Evolutionary conservation across 2,329 filamentous ascomycete genomes (phyloP), one percentile per base, ranked within the genome.

Genomic region (Arthroderma uncinatum): DNA sequence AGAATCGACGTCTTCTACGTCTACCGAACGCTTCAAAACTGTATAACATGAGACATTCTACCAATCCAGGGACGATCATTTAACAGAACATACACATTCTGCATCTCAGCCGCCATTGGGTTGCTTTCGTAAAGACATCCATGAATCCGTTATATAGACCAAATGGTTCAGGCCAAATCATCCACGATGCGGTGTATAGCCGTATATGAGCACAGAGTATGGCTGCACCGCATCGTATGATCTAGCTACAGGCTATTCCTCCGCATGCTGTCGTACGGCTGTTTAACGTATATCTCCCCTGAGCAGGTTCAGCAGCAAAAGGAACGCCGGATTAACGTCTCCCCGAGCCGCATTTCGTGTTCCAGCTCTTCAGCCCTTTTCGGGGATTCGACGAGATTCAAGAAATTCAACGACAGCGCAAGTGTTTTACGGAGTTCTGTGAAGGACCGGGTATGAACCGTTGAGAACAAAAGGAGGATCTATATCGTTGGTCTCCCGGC

Each of bases 381-480:
- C 28, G 16, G 8, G 23, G 23, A 7, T 28, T 48, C 12, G 23
- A 23, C 4, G 47, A 56, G 48, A 50, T 34, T 55, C 34, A 7
- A n/a, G 21, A 30, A 48, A 25, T 25, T 1, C n/a, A 48, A 48
- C 3, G 23, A 48, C 21, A 50, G 50, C 40, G 37, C 34, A 39
- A 37, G 50, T 57, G 28, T 36, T 37, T 30, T 34, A 54, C 48
- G 37, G 39, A 44, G 21, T 39, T 53, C 25, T 40, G 50, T 28
- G 30, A 33, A 42, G 25, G 21, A 21, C 52, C 55, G 34, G 54
- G 40, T 53, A 57, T 57, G 55, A 55, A 36, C 47, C 36, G 39
- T 39, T 57, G 47, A 55, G 54, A 40, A 53, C 25, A 55, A 52
- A 30, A 12, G 50, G 21, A 37, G 44, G 23, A 48, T 48, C 12